Percentiles rank a stretch among this genome's conserved stretches.
Evolutionary conservation across 1,139 yeast genomes (phyloP).

Genomic region (Barnettozyma hawaiiensis): DNA sequence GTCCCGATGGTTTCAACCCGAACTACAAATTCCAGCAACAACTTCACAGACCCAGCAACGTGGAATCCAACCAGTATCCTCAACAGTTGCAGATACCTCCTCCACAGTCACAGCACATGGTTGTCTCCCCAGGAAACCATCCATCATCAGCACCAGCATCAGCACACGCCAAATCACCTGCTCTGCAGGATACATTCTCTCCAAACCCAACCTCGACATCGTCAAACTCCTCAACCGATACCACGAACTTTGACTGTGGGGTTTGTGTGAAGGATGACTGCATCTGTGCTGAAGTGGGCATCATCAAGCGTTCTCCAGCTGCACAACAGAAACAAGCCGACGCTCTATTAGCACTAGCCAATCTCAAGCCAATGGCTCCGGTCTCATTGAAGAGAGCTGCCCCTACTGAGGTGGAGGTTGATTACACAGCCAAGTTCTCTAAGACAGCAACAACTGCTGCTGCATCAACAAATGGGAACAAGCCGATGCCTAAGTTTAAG

Average conservation of each 20-base stretch:
- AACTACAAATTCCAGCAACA: conserved; percentile 9
- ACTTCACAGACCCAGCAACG: conserved; percentile 9
- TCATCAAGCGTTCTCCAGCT: conserved; percentile 33
- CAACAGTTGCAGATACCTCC: conserved; percentile 5
- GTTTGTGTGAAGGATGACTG: conserved; percentile 68
- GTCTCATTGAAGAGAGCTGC: conserved; percentile 46
- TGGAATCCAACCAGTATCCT: conserved; percentile 6
- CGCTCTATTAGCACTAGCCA: conserved; percentile 25
- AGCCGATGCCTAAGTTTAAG: conserved; percentile 25
- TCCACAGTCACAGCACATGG: neutral
- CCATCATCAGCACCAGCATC: too few relatives aligned
- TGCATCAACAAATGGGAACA: too few relatives aligned
- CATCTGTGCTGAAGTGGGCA: conserved; percentile 61
- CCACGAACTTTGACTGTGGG: conserved; percentile 45
- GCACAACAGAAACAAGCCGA: conserved; percentile 7
- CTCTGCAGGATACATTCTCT: conserved; percentile 9
- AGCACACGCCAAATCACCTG: conserved; percentile 10
- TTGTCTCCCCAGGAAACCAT: conserved; percentile 9
- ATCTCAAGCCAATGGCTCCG: conserved; percentile 54
- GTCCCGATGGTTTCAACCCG: conserved; percentile 8
- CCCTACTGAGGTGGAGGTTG: conserved; percentile 36
- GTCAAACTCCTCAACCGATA: conserved; percentile 13
- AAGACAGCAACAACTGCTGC: conserved; percentile 13
- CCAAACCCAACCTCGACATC: conserved; percentile 21
- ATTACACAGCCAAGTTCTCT: conserved; percentile 47